Conservation (phyloP, 352 stramenopile species). For the Saprolegnia diclina region DNA sequence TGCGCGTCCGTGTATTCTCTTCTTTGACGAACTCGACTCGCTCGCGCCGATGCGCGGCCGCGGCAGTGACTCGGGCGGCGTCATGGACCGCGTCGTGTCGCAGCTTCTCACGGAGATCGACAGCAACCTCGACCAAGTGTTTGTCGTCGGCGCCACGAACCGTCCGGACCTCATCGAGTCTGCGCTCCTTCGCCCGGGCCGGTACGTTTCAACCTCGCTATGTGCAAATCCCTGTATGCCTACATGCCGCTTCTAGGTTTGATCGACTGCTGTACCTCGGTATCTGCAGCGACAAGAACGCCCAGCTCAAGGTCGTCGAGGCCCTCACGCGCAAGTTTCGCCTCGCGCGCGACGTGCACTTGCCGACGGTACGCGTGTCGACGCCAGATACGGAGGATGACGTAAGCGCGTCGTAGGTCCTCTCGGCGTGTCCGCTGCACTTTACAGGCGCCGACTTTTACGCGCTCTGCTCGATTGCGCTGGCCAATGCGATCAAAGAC, state of each 20-base stretch:
- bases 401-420: constrained; percentile 31
- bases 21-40: constrained; percentile 93
- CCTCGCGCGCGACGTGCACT: constrained; percentile 48
- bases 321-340: constrained; percentile 78
- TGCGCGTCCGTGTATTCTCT: constrained; percentile 83
- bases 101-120: constrained; percentile 95
- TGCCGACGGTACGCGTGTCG: constrained; percentile 32
- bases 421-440: constrained; percentile 56
- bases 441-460: constrained; percentile 85
- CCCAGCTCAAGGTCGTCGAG: constrained; percentile 78
- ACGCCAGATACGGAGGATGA: background rate
- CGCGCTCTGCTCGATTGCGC: constrained; percentile 65
- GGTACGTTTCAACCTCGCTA: constrained; percentile 30
- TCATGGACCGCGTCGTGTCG: constrained; percentile 96
- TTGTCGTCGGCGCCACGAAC: constrained; percentile 96
- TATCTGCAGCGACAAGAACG: constrained; percentile 66
- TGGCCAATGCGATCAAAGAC: constrained; percentile 73
- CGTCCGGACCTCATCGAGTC: constrained; percentile 95
- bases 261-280: constrained; percentile 77
- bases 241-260: constrained; percentile 32
- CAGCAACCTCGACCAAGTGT: constrained; percentile 71
- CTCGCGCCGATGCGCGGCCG: constrained; percentile 84
- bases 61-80: constrained; percentile 79
- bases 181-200: constrained; percentile 89
- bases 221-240: background rate